phyloP scores from a whole-genome alignment of 305 asterid species.

The Fraxinus baroniana region DNA sequence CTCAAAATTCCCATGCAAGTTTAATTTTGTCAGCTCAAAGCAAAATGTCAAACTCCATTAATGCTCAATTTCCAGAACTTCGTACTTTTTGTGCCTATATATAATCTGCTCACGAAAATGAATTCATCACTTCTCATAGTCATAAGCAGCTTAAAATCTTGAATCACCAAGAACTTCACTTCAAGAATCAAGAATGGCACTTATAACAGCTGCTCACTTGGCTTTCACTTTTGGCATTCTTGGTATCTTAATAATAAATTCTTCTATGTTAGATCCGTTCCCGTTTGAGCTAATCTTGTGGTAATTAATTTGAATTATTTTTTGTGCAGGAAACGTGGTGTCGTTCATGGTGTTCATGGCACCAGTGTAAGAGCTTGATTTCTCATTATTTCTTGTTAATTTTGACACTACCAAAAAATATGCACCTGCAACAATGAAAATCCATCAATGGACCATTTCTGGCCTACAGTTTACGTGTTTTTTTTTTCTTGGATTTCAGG shows the following conservation, averaged over 20 bases:
- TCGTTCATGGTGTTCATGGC: slow-evolving; percentile 83
- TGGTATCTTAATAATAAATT: slow-evolving; percentile 24
- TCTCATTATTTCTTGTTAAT: neutral
- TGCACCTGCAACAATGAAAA: neutral
- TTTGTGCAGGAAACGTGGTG: slow-evolving; percentile 54
- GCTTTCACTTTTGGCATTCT: slow-evolving; percentile 66
- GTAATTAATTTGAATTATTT: neutral
- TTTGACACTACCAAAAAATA: neutral
- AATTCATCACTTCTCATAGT: neutral
- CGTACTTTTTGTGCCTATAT: slow-evolving; percentile 27
- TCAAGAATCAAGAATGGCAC: slow-evolving; percentile 47
- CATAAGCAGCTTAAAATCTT: neutral
- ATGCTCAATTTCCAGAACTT: neutral
- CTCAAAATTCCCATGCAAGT: neutral
- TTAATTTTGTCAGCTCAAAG: slow-evolving; percentile 19
- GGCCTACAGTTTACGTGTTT: neutral
- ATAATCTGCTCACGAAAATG: slow-evolving; percentile 19
- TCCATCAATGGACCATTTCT: neutral
- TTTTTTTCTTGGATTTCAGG: slow-evolving; percentile 30
- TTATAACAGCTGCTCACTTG: slow-evolving; percentile 18
- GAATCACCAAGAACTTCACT: slow-evolving; percentile 34
- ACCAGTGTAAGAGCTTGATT: slow-evolving; percentile 47
- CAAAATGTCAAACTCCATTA: slow-evolving; percentile 17
- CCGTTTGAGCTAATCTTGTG: neutral
- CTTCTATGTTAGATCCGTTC: neutral